These are phyloP conservation scores for Mortierella sp. DNA, from an alignment of 371 early-diverging fungal species.

Conservation along the genomic window DNA sequence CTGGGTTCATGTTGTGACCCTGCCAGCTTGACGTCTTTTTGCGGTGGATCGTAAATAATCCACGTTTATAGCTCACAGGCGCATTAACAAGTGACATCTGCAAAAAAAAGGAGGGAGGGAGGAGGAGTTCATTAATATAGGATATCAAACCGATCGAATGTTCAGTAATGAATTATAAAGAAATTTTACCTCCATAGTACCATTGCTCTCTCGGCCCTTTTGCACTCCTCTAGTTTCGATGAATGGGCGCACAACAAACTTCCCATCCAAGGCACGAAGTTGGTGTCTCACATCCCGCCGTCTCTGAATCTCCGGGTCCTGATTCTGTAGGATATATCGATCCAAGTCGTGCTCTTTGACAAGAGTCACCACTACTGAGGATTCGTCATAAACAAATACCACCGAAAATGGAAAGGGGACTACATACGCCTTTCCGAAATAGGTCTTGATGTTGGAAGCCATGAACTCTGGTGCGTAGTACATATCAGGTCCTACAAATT, in stretches of 20 bases:
- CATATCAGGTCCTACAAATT: slow-evolving; percentile 71
- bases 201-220: slow-evolving; percentile 41
- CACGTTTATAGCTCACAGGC: slow-evolving; percentile 62
- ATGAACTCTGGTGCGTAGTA: slow-evolving; percentile 67
- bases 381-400: slow-evolving; percentile 73
- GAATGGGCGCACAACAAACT: slow-evolving; percentile 65
- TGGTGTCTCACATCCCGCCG: slow-evolving; percentile 61
- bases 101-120: background rate
- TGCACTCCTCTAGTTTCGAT: slow-evolving; percentile 39
- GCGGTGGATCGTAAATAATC: slow-evolving; percentile 60
- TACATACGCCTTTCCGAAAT: slow-evolving; percentile 69
- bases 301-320: slow-evolving; percentile 58
- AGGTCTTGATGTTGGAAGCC: slow-evolving; percentile 61
- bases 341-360: slow-evolving; percentile 61
- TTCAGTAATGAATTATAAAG: background rate
- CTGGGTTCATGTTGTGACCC: slow-evolving; percentile 64
- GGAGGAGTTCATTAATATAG: background rate
- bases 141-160: background rate
- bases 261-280: slow-evolving; percentile 67
- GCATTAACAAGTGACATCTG: slow-evolving; percentile 55
- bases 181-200: slow-evolving; percentile 48
- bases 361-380: slow-evolving; percentile 62
- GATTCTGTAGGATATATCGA: slow-evolving; percentile 64
- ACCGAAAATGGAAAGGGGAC: slow-evolving; percentile 73
- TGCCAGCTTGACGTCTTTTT: slow-evolving; percentile 56